Evolutionary conservation across 148 eudicot species (phyloP).

Genomic region (Cornus controversa): DNA sequence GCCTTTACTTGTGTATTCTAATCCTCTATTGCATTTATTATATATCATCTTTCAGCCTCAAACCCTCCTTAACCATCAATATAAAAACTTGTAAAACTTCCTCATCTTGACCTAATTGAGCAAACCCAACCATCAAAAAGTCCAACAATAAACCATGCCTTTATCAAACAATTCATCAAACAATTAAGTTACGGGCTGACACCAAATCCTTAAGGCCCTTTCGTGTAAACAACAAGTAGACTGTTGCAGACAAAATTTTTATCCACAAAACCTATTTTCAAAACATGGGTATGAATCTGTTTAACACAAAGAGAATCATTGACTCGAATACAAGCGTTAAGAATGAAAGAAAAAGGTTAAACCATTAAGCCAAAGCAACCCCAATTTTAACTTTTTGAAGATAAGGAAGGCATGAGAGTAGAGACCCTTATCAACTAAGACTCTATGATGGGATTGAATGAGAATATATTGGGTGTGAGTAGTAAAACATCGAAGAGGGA

Average conservation of each 20-base stretch:
- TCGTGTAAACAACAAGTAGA: constrained; percentile 52
- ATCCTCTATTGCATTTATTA: too few relatives aligned
- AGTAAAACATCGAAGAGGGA: constrained; percentile 48
- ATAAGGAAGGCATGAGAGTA: constrained; percentile 31
- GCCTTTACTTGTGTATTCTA: too few relatives aligned
- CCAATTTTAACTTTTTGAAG: constrained; percentile 35
- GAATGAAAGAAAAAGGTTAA: constrained; percentile 68
- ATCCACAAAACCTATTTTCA: constrained; percentile 38
- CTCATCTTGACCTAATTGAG: constrained; percentile 42
- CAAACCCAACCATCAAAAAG: constrained; percentile 63
- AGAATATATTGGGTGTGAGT: constrained; percentile 55
- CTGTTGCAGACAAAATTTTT: constrained; percentile 62
- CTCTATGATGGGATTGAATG: constrained; percentile 72
- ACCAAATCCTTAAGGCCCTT: constrained; percentile 50
- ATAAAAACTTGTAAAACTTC: constrained; percentile 54
- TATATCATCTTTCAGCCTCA: constrained; percentile 51
- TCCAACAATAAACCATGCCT: constrained; percentile 57
- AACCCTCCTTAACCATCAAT: constrained; percentile 41
- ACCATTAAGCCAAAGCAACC: constrained; percentile 53
- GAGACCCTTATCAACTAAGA: constrained; percentile 46
- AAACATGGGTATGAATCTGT: constrained; percentile 51
- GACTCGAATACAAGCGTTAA: constrained; percentile 43
- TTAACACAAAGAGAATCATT: constrained; percentile 21
- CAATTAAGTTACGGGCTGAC: constrained; percentile 54
- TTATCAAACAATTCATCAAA: constrained; percentile 75